Base-by-base conservation (phyloP, 1,284 basidiomycete species). In the Pyrrhoderma lamaoense region DNA sequence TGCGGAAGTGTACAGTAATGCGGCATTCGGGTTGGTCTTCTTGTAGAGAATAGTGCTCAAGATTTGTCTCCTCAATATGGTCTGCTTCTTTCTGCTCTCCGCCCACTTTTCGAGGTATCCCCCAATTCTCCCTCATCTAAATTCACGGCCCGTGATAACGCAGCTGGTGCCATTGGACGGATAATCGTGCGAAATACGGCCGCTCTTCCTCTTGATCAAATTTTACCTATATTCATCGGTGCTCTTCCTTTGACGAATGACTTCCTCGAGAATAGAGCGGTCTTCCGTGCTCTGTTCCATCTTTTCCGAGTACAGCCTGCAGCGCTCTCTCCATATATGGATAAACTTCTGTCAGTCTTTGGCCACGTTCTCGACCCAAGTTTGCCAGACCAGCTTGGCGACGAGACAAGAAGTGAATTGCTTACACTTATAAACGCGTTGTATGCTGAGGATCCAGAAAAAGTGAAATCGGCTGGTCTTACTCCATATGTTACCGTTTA, bases 101-200 rank as follows among this genome's bases (percentile, higher is more conserved):
- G 81, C 44, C 89, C 90, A 5, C 76, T 95, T 59, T 99, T 99
- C 69, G 69, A 76, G 46, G 76, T 88, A 45, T 60, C 78, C 2
- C 71, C 80, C 8, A 78, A 83, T 53, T 66, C 82, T 5, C 71
- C 80, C 27, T 67, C 81, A 3, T 71, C 89, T 8, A 75, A 77
- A 43, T 70, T 89, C 58, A 94, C 93, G 61, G 93, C 94, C 16
- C 86, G 87, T 55, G 96, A 99, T 69, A 99, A 99, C 65, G 96
- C 96, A 9, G 82, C 88, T 25, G 96, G 96, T 49, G 92, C 93
- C 45, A 85, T 99, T 50, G 82, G 83, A 3, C 85, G 96, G 25
- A 79, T 99, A 70, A 86, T 99, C 62, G 68, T 84, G 61, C 89
- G 89, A 67, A 94, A 93, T 67, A 72, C 80, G 3, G 67, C 74